Conservation (phyloP, 1,139 yeast species). For the Pichia sorboxylosa region DNA sequence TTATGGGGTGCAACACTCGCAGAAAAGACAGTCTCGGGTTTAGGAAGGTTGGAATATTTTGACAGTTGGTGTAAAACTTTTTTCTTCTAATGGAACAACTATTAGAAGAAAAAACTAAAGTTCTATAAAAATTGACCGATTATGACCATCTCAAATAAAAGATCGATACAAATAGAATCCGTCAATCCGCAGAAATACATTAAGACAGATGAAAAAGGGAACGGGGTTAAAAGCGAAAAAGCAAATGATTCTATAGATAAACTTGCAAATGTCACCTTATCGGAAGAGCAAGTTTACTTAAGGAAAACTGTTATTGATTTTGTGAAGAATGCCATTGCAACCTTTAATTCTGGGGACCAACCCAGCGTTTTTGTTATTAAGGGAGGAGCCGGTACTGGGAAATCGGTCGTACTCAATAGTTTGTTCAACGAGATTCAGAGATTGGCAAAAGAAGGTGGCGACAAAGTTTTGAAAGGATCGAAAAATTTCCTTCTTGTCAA, state of each 20-base stretch:
- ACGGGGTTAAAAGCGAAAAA: neutral
- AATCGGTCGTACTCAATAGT: constrained; percentile 22
- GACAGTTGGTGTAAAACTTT: too few species aligned
- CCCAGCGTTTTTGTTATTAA: constrained; percentile 29
- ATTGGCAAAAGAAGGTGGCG: constrained; percentile 12
- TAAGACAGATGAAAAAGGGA: neutral
- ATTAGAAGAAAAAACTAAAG: too few species aligned
- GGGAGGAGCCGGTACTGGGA: constrained; percentile 30
- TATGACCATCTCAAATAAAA: constrained; percentile 1
- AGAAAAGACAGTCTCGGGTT: too few species aligned
- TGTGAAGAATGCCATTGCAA: constrained; percentile 17
- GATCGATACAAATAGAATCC: constrained; percentile 2
- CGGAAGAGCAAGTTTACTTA: constrained; percentile 25
- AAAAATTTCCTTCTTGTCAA: constrained; percentile 29
- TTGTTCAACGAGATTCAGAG: constrained; percentile 27
- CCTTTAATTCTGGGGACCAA: constrained; percentile 10
- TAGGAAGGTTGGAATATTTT: too few species aligned
- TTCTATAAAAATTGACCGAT: too few species aligned
- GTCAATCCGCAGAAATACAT: constrained; percentile 3
- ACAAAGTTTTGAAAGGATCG: constrained; percentile 17
- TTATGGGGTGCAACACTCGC: too few species aligned
- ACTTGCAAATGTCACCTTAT: constrained; percentile 22
- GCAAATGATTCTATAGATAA: constrained; percentile 5
- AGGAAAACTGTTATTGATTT: constrained; percentile 22
- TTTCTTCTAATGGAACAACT: too few species aligned